These are phyloP conservation scores for Russula sp. DNA, from an alignment of 768 basidiomycete genomes.

Conservation along the genomic window DNA sequence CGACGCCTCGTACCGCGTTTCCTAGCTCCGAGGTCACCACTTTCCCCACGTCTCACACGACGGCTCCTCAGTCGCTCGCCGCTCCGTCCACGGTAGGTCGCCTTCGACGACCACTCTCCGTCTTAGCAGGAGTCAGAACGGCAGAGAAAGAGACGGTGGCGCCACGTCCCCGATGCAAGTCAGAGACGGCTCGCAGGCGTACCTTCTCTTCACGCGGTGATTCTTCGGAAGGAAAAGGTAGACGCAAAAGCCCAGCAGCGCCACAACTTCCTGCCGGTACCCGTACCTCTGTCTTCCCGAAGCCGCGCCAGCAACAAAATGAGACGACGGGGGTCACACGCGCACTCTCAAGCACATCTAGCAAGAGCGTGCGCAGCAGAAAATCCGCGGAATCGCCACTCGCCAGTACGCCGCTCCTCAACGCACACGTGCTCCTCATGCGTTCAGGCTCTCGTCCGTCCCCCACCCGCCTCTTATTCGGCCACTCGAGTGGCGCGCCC, in stretches of 20 bases:
- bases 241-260: not conserved
- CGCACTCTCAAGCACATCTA: not conserved
- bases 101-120: not conserved
- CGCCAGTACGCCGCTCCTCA: not conserved
- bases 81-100: too few relatives aligned
- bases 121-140: not conserved
- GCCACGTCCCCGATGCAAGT: not conserved
- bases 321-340: not conserved
- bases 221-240: not conserved
- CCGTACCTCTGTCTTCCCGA: not conserved
- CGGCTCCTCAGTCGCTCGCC: not conserved
- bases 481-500: not conserved
- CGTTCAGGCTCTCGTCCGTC: constrained; percentile 6
- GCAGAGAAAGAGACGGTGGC: not conserved
- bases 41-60: not conserved
- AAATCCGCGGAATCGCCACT: not conserved
- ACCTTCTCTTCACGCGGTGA: too few relatives aligned
- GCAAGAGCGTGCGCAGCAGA: not conserved
- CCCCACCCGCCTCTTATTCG: not conserved
- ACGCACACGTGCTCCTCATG: not conserved
- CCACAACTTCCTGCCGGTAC: not conserved
- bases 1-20: too few relatives aligned
- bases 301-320: not conserved
- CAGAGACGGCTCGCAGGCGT: not conserved
- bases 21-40: not conserved